Conservation (phyloP, 1,284 basidiomycete genomes). For the Athelia sp. region DNA sequence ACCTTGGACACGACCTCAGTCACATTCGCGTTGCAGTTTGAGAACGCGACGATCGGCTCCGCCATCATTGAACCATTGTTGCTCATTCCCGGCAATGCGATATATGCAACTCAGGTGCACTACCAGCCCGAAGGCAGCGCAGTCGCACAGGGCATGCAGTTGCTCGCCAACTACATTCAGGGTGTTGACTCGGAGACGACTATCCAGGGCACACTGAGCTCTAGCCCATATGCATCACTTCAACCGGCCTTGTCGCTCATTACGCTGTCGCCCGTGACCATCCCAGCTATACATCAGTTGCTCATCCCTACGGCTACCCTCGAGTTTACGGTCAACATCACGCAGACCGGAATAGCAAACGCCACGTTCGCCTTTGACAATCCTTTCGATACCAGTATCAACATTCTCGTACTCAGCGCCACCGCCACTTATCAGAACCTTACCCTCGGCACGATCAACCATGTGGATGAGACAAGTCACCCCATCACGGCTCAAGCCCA, state of each 20-base stretch:
- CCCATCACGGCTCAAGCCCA: conserved; percentile 37
- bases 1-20: conserved; percentile 62
- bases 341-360: conserved; percentile 56
- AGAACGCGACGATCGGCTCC: conserved; percentile 42
- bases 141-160: conserved; percentile 46
- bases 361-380: conserved; percentile 34
- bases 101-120: conserved; percentile 58
- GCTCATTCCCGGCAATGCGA: conserved; percentile 51
- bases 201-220: conserved; percentile 53
- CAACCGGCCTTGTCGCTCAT: conserved; percentile 64
- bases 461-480: no score
- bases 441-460: no score
- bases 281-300: conserved; percentile 51
- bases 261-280: conserved; percentile 41
- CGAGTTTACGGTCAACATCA: conserved; percentile 54
- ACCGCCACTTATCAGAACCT: conserved; percentile 24
- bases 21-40: conserved; percentile 43
- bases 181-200: conserved; percentile 48
- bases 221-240: conserved; percentile 64
- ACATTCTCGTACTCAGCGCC: no score
- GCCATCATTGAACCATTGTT: conserved; percentile 44
- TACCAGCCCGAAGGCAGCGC: conserved; percentile 59
- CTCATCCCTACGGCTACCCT: conserved; percentile 51
- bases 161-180: conserved; percentile 72
- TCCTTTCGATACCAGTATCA: conserved; percentile 13